Evolutionary conservation across 805 yeast genomes (phyloP).

Genomic region (Yamadazyma phyllophila): DNA sequence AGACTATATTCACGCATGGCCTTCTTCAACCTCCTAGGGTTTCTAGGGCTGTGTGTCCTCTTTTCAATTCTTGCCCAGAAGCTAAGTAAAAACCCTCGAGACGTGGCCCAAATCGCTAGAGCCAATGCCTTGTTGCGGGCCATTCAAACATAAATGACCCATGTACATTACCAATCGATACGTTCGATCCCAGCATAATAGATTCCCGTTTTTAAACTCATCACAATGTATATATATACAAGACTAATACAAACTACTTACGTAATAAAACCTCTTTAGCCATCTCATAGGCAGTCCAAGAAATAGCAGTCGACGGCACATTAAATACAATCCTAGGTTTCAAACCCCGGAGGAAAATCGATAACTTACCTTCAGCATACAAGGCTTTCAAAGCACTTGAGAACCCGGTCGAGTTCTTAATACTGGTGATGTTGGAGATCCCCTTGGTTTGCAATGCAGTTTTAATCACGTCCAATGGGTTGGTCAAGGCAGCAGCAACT

Average conservation of each 20-base stretch:
- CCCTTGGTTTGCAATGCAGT: conserved; percentile 87
- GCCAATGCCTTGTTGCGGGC: conserved; percentile 27
- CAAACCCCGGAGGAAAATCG: conserved; percentile 79
- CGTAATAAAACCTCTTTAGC: conserved; percentile 69
- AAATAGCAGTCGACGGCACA: conserved; percentile 93
- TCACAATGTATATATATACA: conserved; percentile 9
- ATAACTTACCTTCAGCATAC: conserved; percentile 54
- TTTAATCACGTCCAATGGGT: conserved; percentile 91
- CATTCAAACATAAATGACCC: conserved; percentile 14
- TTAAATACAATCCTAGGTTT: conserved; percentile 89
- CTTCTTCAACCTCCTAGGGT: conserved; percentile 74
- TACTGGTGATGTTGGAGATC: conserved; percentile 42
- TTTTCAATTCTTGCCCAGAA: conserved; percentile 79
- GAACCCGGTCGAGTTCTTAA: conserved; percentile 64
- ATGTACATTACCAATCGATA: too few relatives aligned
- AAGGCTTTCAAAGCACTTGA: conserved; percentile 68
- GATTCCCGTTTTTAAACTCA: neutral
- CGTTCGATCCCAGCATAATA: too few relatives aligned
- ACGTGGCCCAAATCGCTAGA: conserved; percentile 28
- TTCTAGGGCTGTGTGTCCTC: conserved; percentile 73
- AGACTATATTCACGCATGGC: conserved; percentile 73
- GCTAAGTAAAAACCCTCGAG: conserved; percentile 33
- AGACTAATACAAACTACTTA: conserved; percentile 5
- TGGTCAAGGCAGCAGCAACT: conserved; percentile 89
- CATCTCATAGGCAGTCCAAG: conserved; percentile 98